Percentiles rank a stretch among this genome's conserved stretches.
These are phyloP conservation scores for Colletotrichum godetiae DNA, from an alignment of 2,329 filamentous ascomycete genomes.

Conservation along the genomic window DNA sequence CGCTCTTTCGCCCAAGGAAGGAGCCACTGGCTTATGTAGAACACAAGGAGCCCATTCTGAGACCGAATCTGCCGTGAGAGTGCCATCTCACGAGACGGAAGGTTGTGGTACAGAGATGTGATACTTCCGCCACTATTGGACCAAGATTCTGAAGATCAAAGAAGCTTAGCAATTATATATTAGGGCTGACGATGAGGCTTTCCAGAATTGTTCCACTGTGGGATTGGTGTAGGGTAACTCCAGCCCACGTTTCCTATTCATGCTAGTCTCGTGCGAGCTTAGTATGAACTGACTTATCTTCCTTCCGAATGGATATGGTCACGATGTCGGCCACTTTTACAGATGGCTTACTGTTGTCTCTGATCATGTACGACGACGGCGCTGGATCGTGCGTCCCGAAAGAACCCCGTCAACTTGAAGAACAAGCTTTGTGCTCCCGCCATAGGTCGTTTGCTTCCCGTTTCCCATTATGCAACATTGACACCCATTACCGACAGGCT, in stretches of 20 bases:
- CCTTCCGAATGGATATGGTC: not conserved
- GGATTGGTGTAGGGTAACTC: not conserved
- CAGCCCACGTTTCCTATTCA: not conserved
- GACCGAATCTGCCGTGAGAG: not conserved
- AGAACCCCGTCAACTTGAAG: not conserved
- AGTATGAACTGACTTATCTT: not conserved
- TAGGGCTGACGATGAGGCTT: not conserved
- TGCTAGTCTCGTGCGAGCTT: not conserved
- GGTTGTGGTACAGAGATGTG: not conserved
- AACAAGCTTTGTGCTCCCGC: not conserved
- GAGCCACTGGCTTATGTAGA: not conserved
- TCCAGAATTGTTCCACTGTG: not conserved
- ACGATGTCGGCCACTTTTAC: not conserved
- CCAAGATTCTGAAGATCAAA: not conserved
- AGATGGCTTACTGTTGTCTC: constrained; percentile 1
- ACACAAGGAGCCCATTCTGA: not conserved
- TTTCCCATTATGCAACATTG: not conserved
- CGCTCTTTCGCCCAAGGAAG: not conserved
- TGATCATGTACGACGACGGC: constrained; percentile 1
- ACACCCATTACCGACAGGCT: too few species aligned
- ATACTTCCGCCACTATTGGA: not conserved
- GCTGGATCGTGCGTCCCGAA: not conserved
- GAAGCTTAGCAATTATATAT: not conserved
- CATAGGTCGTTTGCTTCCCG: not conserved
- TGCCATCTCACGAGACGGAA: not conserved